Evolutionary conservation across 495 filamentous ascomycete genomes (phyloP).

Genomic region (Aspergillus carlsbadensis): DNA sequence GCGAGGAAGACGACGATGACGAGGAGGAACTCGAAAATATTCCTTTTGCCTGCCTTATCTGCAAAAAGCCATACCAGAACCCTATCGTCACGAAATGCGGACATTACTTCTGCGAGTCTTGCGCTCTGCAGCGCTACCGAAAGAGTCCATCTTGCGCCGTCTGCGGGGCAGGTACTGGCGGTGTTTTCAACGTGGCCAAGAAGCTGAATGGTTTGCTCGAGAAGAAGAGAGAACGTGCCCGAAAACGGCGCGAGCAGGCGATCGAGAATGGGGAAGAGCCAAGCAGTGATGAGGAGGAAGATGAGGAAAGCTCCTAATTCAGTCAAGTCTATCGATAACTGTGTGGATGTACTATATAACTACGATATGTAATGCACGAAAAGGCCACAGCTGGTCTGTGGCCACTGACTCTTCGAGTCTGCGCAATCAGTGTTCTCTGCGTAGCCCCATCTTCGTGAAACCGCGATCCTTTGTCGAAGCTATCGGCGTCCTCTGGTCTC

Average conservation of each 20-base stretch:
- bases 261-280: conserved; percentile 70
- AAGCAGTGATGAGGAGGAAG: conserved; percentile 58
- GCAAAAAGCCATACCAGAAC: conserved; percentile 73
- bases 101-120: conserved; percentile 93
- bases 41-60: conserved; percentile 95
- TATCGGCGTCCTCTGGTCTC: no score
- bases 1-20: conserved; percentile 53
- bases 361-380: no score
- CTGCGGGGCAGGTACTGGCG: conserved; percentile 79
- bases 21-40: conserved; percentile 83
- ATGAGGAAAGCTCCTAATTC: conserved; percentile 8
- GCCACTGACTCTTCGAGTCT: not conserved
- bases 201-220: conserved; percentile 77
- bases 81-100: conserved; percentile 89
- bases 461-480: no score
- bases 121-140: conserved; percentile 80
- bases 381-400: not conserved
- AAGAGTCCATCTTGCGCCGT: conserved; percentile 81
- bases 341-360: not conserved
- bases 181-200: conserved; percentile 89
- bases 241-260: conserved; percentile 66
- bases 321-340: not conserved
- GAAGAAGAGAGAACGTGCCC: conserved; percentile 73
- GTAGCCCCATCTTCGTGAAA: no score
- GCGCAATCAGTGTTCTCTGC: not conserved